phyloP scores from a whole-genome alignment of 441 rosid genomes.

The Gossypium schwendimanii region DNA sequence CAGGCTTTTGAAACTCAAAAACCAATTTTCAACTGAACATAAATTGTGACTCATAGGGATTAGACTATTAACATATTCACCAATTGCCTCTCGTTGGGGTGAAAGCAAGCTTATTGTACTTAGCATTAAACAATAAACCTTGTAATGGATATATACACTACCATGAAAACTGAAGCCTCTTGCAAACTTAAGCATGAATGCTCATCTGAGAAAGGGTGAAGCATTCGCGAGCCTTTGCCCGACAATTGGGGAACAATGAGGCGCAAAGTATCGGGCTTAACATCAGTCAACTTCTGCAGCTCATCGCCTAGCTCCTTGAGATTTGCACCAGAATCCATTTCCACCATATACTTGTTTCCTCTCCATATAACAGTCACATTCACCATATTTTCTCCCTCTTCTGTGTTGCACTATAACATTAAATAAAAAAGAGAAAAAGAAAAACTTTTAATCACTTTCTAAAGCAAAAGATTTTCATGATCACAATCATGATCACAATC shows the following conservation, averaged over 20 bases:
- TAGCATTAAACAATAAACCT: neutral
- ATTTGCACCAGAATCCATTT: conserved; percentile 43
- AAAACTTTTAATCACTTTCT: neutral
- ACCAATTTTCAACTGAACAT: neutral
- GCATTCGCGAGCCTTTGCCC: conserved; percentile 56
- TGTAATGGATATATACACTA: conserved; percentile 8
- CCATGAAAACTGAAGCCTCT: conserved; percentile 53
- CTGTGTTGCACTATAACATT: conserved; percentile 31
- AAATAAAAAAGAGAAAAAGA: neutral
- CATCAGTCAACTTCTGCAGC: conserved; percentile 58
- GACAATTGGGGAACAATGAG: conserved; percentile 55
- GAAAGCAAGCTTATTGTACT: neutral
- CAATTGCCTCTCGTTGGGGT: neutral
- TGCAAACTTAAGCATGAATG: conserved; percentile 52
- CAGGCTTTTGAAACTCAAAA: neutral
- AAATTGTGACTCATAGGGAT: neutral
- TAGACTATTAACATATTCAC: neutral
- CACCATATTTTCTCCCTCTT: conserved; percentile 26
- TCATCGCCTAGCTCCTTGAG: conserved; percentile 67
- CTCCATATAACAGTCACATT: conserved; percentile 62
- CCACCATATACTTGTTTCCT: conserved; percentile 51
- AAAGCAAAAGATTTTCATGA: neutral
- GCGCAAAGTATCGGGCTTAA: conserved; percentile 68
- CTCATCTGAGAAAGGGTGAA: conserved; percentile 62
- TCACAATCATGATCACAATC: neutral